Conservation (phyloP, 371 early-diverging fungal genomes). For the Rhizopus arrhizus region DNA sequence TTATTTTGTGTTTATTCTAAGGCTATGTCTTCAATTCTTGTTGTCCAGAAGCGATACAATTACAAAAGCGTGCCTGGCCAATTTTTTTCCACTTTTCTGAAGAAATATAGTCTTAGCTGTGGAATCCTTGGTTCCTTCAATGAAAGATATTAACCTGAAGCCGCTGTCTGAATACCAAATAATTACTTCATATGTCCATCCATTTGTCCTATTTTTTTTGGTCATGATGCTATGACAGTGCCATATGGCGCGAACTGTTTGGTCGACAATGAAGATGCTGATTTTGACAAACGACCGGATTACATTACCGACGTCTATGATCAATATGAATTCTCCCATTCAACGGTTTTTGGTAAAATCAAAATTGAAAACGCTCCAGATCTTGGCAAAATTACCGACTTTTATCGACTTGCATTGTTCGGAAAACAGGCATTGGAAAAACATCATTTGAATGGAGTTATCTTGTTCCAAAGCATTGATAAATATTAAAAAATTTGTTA, state of each 20-base stretch:
- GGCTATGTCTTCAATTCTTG: too few species aligned
- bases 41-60: too few species aligned
- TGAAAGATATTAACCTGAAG: slow-evolving; percentile 1
- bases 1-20: too few species aligned
- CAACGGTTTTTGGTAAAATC: neutral
- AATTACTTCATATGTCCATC: neutral
- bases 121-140: slow-evolving; percentile 1
- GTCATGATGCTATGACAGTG: slow-evolving; percentile 1
- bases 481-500: too few species aligned
- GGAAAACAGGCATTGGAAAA: slow-evolving; percentile 2
- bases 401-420: neutral
- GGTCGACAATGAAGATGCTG: slow-evolving; percentile 3
- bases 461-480: too few species aligned
- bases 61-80: too few species aligned
- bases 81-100: too few species aligned
- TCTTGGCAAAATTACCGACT: slow-evolving; percentile 1
- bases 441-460: neutral
- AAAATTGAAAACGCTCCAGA: slow-evolving; percentile 1
- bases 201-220: neutral
- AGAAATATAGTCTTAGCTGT: slow-evolving; percentile 2
- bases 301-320: neutral
- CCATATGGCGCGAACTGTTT: slow-evolving; percentile 1
- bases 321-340: neutral
- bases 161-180: neutral
- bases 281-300: neutral